A percentile compares a stretch with the other conserved stretches of the same genome.
Evolutionary conservation across 1,139 yeast genomes (phyloP).

Genomic region (Saccharomyces hybrid): DNA sequence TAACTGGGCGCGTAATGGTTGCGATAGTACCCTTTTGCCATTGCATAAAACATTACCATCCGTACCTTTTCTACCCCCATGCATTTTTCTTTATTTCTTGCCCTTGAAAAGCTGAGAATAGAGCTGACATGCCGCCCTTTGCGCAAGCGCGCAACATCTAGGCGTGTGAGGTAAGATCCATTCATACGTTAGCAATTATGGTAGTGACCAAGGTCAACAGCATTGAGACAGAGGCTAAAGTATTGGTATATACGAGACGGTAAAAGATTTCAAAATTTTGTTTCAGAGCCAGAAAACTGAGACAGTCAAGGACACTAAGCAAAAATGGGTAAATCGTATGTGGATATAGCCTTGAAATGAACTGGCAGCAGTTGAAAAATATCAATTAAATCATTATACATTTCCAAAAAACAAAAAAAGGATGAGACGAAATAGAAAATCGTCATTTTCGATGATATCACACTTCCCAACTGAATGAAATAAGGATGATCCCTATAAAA

Average conservation of each 20-base stretch:
- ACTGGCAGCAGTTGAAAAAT: background rate
- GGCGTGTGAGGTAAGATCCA: background rate
- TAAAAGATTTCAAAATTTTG: background rate
- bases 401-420: background rate
- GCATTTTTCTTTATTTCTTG: background rate
- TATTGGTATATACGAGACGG: background rate
- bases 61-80: background rate
- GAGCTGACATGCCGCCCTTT: background rate
- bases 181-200: background rate
- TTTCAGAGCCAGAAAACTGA: conserved; percentile 6
- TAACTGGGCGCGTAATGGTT: too few species aligned
- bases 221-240: background rate
- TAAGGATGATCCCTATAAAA: too few species aligned
- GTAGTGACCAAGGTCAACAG: background rate
- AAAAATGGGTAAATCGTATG: conserved; percentile 38
- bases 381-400: background rate
- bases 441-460: background rate
- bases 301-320: conserved; percentile 29
- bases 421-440: background rate
- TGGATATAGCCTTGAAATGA: conserved; percentile 6
- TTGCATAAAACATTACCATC: background rate
- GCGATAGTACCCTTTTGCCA: too few species aligned
- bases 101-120: background rate
- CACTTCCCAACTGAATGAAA: background rate
- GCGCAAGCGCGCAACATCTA: background rate